These are phyloP conservation scores for Rhizophagus clarus DNA, from an alignment of 192 early-diverging fungal species.

Conservation along the genomic window DNA sequence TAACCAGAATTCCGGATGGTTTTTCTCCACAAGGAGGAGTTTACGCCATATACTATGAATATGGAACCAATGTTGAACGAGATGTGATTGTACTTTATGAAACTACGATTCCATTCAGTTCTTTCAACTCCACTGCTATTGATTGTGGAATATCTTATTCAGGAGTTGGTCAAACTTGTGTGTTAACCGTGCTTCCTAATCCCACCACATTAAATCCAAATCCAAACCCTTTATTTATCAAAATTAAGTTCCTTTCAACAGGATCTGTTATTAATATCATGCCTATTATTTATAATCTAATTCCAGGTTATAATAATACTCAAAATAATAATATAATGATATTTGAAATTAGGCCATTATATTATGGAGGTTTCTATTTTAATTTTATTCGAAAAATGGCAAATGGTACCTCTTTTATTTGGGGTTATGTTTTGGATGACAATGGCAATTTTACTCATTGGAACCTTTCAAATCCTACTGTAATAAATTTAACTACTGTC, in stretches of 20 bases:
- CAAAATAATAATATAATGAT: too few species aligned
- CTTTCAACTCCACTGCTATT: too few species aligned
- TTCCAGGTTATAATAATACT: too few species aligned
- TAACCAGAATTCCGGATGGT: neutral
- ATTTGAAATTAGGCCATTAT: neutral
- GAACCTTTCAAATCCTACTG: neutral
- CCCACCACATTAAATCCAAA: too few species aligned
- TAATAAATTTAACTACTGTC: too few species aligned
- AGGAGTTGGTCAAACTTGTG: too few species aligned
- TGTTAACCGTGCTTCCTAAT: too few species aligned
- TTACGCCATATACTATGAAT: neutral
- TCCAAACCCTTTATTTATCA: neutral
- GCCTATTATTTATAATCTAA: too few species aligned
- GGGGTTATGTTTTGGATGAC: neutral
- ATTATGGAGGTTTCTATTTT: neutral
- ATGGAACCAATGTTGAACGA: neutral
- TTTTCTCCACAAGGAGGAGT: neutral
- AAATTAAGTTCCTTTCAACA: neutral
- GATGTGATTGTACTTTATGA: too few species aligned
- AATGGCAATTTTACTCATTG: neutral
- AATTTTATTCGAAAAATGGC: too few species aligned
- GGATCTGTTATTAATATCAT: neutral
- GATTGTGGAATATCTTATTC: too few species aligned
- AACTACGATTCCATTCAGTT: too few species aligned
- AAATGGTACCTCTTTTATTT: neutral